phyloP scores from a whole-genome alignment of 116 monocot species.

The Dioscorea cayenensis region DNA sequence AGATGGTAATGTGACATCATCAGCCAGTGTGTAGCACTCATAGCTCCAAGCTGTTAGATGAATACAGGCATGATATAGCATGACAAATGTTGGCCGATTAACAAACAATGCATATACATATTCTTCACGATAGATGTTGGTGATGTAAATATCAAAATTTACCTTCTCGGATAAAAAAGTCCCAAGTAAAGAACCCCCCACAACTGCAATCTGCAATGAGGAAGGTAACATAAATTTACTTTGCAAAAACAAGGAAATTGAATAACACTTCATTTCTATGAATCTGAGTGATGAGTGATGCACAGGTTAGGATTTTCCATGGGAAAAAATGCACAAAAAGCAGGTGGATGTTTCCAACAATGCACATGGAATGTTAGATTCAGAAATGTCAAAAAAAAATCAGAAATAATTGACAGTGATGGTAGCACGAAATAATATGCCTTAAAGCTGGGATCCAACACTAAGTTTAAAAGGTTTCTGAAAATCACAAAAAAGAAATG shows the following conservation, averaged over 20 bases:
- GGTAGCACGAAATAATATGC: too few relatives aligned
- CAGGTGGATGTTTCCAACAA: too few relatives aligned
- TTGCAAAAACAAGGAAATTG: neutral
- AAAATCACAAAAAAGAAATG: too few relatives aligned
- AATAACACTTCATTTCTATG: neutral
- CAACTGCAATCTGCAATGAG: constrained; percentile 67
- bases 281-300: constrained; percentile 1
- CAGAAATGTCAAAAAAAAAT: too few relatives aligned
- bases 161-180: constrained; percentile 90
- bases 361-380: too few relatives aligned
- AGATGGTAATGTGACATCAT: neutral
- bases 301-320: neutral
- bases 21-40: neutral
- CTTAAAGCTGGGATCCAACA: too few relatives aligned
- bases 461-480: too few relatives aligned
- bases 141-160: neutral
- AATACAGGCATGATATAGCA: neutral
- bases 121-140: neutral
- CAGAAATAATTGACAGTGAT: too few relatives aligned
- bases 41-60: neutral
- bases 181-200: constrained; percentile 91
- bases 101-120: neutral
- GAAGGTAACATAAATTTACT: constrained; percentile 3
- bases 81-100: neutral
- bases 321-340: neutral